Conservation (phyloP, 1,139 yeast species). For the Saccharomyces hybrid region DNA sequence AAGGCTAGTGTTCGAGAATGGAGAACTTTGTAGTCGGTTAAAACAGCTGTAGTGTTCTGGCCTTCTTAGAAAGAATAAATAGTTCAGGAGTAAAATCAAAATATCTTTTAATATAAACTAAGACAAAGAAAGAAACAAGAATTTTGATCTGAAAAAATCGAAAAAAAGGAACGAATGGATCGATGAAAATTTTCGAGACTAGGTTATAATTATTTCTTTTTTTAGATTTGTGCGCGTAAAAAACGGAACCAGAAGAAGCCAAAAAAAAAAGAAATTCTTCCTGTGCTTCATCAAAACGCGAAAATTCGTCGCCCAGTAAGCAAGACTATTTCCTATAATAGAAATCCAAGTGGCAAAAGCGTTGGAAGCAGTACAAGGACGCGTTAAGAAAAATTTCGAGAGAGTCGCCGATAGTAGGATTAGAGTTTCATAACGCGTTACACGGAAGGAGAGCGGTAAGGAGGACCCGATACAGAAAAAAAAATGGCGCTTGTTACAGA, state of each 20-base stretch:
- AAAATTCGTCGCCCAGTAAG: neutral
- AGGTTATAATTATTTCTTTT: neutral
- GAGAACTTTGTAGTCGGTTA: neutral
- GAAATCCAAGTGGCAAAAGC: neutral
- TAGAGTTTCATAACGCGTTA: neutral
- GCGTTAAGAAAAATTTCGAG: neutral
- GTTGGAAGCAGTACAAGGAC: neutral
- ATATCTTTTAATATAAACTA: neutral
- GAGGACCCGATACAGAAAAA: neutral
- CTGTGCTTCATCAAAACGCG: neutral
- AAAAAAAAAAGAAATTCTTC: neutral
- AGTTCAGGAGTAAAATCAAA: neutral
- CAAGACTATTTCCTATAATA: neutral
- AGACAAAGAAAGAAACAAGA: neutral
- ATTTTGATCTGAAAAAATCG: neutral
- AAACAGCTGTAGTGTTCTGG: neutral
- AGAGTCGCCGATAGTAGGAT: neutral
- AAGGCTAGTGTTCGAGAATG: neutral
- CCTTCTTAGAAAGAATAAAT: neutral
- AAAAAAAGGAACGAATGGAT: neutral
- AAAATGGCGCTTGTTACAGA: neutral
- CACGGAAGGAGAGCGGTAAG: neutral
- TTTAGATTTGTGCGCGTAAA: neutral
- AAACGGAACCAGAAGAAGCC: neutral
- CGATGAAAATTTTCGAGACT: constrained; percentile 1